These are phyloP conservation scores for Colletotrichum sp. DNA, from an alignment of 2,329 filamentous ascomycete genomes.

Conservation along the genomic window DNA sequence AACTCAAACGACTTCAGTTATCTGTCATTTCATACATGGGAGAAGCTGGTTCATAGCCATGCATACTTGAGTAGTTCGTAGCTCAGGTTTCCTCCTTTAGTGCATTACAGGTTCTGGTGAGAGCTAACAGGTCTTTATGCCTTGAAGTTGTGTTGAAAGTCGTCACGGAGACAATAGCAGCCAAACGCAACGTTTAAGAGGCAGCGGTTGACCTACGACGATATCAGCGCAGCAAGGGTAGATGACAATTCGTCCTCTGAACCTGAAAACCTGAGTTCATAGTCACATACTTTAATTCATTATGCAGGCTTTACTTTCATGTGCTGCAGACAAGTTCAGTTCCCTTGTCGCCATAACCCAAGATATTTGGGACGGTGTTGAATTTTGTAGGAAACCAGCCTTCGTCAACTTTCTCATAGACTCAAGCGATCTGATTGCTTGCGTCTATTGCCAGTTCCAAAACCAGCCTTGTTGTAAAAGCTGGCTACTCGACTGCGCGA, in stretches of 20 bases:
- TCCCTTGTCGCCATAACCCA: background rate
- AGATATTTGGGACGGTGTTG: background rate
- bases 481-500: background rate
- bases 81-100: background rate
- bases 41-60: background rate
- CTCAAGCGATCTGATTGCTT: background rate
- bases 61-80: background rate
- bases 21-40: background rate
- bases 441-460: background rate
- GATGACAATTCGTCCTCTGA: background rate
- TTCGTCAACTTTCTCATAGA: background rate
- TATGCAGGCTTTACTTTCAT: background rate
- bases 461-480: background rate
- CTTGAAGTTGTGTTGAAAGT: background rate
- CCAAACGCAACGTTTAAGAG: too few species aligned
- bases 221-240: background rate
- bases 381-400: background rate
- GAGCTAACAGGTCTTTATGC: background rate
- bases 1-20: background rate
- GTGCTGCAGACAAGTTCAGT: fast-evolving
- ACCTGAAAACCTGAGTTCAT: background rate
- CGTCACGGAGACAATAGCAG: too few species aligned
- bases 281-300: background rate
- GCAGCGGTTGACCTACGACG: background rate
- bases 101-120: background rate